Evolutionary conservation across 2,329 filamentous ascomycete genomes (phyloP).

Genomic region (Blastomyces emzantsi): DNA sequence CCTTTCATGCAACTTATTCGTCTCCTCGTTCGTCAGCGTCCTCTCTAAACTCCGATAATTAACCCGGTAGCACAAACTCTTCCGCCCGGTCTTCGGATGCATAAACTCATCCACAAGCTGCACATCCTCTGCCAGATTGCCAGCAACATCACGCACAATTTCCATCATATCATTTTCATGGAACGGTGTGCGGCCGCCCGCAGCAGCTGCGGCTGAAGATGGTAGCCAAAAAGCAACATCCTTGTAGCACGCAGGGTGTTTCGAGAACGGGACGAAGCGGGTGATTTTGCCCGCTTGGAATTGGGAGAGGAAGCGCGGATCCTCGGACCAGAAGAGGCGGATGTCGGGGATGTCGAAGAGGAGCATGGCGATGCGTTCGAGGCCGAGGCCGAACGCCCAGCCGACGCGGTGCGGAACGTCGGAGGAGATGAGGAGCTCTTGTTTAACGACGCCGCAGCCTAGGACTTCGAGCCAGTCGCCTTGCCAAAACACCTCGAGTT

Average conservation of each 20-base stretch:
- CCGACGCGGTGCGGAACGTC: conserved; percentile 66
- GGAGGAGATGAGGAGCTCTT: conserved; percentile 69
- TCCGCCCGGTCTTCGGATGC: conserved; percentile 73
- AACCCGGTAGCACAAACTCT: conserved; percentile 84
- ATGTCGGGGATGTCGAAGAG: conserved; percentile 96
- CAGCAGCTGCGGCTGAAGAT: conserved; percentile 31
- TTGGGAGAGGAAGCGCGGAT: conserved; percentile 76
- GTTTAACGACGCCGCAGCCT: conserved; percentile 83
- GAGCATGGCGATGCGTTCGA: conserved; percentile 95
- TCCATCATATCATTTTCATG: conserved; percentile 99
- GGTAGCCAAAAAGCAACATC: conserved; percentile 91
- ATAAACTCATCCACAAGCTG: conserved; percentile 74
- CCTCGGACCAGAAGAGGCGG: conserved; percentile 86
- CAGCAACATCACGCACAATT: conserved; percentile 71
- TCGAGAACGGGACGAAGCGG: conserved; percentile 80
- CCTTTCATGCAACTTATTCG: conserved; percentile 63
- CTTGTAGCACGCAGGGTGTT: conserved; percentile 78
- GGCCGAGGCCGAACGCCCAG: conserved; percentile 91
- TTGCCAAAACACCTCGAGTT: conserved; percentile 89
- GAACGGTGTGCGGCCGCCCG: conserved; percentile 44
- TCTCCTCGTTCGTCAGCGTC: conserved; percentile 76
- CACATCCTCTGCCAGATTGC: conserved; percentile 83
- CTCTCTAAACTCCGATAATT: conserved; percentile 89
- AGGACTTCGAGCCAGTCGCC: conserved; percentile 94
- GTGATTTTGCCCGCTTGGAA: conserved; percentile 52